Percentiles rank a stretch among this genome's conserved stretches.
Conservation (phyloP, 2,329 filamentous ascomycete species). For the Xylariaceae sp. region DNA sequence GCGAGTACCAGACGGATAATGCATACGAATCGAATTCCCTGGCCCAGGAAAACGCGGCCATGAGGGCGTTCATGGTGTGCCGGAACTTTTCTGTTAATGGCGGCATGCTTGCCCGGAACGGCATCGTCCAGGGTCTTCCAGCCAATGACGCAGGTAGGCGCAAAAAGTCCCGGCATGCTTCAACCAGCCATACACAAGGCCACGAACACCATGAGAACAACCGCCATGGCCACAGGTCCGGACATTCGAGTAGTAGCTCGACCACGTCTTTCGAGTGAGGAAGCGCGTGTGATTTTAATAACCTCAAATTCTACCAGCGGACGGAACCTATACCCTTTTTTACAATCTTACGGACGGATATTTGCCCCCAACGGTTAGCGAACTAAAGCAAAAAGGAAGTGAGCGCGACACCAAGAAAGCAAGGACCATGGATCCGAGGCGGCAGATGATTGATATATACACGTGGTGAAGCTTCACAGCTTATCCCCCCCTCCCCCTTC, state of each 20-base stretch:
- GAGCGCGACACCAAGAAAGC: slow-evolving; percentile 8
- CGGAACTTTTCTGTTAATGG: slow-evolving; percentile 96
- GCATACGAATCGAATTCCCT: slow-evolving; percentile 75
- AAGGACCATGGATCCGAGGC: slow-evolving; percentile 22
- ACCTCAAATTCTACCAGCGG: not conserved
- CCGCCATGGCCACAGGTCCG: slow-evolving; percentile 48
- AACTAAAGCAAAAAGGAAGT: slow-evolving; percentile 17
- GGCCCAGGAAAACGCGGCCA: slow-evolving; percentile 88
- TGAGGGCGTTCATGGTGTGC: slow-evolving; percentile 96
- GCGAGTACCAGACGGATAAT: slow-evolving; percentile 89
- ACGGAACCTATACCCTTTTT: not conserved
- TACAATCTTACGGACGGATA: slow-evolving; percentile 17
- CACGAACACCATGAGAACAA: slow-evolving; percentile 38
- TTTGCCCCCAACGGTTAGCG: slow-evolving; percentile 22
- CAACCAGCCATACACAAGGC: slow-evolving; percentile 36
- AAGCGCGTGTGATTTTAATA: slow-evolving; percentile 9
- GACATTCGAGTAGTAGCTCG: slow-evolving; percentile 58
- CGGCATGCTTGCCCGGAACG: slow-evolving; percentile 73
- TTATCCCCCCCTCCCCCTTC: slow-evolving; percentile 22
- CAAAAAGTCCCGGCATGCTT: slow-evolving; percentile 49
- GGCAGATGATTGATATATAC: slow-evolving; percentile 32
- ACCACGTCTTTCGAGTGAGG: slow-evolving; percentile 53
- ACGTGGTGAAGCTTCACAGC: slow-evolving; percentile 36
- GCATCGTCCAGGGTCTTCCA: slow-evolving; percentile 61
- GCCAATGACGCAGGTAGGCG: slow-evolving; percentile 48